Base-by-base conservation (phyloP, 805 yeast species). In the Blastobotrys terrestris region DNA sequence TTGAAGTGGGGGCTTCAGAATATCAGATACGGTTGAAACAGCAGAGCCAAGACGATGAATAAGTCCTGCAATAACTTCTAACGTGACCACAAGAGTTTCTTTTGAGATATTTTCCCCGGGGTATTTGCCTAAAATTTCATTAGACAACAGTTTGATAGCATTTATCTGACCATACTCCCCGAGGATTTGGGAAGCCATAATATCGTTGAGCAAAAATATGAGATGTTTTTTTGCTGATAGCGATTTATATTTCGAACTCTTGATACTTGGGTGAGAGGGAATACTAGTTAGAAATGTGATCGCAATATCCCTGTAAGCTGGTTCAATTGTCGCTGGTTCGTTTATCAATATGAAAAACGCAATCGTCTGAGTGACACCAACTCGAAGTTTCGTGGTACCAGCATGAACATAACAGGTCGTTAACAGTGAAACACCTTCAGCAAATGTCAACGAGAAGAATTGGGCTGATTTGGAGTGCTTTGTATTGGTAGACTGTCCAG, bases 1-100 rank as follows among this genome's bases (percentile, higher is more conserved):
- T 18, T 51, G 14, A 13, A 61, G 44, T 1, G 54, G 40, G 2
- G 48, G 44, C 15, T 53, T 50, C 14, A 63, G 16, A 14, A 44
- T 19, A 14, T 55, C 63, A 1, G 52, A 35, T 2, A 39, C 14
- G 11, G 66, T 44, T 6, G 60, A 45, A 8, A 68, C 44, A 1
- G 69, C 68, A 1, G 70, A 58, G 3, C 71, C 70, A 14, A 67
- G 57, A 4, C 52, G 41, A 16, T 54, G 51, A 7, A 66, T 54
- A 13, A 67, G 46, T 13, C 52, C 58, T 19, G 50, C 47, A 6
- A 64, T 48, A 16, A 63, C 53, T 20, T 51, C 51, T 20, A 66
- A 44, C 5, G 64, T 56, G 1, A 60, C 60, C 3, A 58, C 53
- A 1, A 63, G 50, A 13, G 60, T 54, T 26, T 58, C 57, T 40